Base-by-base conservation (phyloP, 768 basidiomycete species). In the Leucosporidium scottii region DNA sequence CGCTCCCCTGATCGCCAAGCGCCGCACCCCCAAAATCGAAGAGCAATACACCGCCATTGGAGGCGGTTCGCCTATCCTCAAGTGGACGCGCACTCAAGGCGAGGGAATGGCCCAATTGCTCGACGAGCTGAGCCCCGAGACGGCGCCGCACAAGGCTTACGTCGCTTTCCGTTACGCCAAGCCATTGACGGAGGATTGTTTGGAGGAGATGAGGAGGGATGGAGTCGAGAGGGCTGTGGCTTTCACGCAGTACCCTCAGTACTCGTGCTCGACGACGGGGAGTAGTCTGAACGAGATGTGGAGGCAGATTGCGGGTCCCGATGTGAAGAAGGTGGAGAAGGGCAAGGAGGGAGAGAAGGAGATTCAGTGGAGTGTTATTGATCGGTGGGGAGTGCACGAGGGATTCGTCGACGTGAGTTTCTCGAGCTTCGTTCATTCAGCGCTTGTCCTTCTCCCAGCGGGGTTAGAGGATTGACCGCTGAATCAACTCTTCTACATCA, bases 211-310 rank as follows among this genome's bases (percentile, higher is more conserved):
- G 87, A 86, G 85, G 79, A 83, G 81, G 61, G 96, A 98, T 76
- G 92, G 93, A 27, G 91, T 99, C 39, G 87, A 83, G 78, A 82
- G 93, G 70, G 96, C 94, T 0, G 81, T 99, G 31, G 96, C 93
- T 25, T 99, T 99, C 81, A 91, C 91, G 4, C 96, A 99, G 79
- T 99, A 99, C 78, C 96, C 96, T 1, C 96, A 99, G 78, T 99
- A 99, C 79, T 90, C 88, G 75, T 99, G 96, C 79, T 93, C 91
- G 69, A 99, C 96, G 17, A 98, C 96, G 0, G 96, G 96, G 60
- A 96, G 93, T 80, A 93, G 91, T 77, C 77, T 99, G 76, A 99
- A 98, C 75, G 96, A 99, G 78, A 80, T 99, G 31, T 93, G 84
- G 75, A 81, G 88, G 64, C 70, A 72, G 62, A 69, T 78, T 17